Base-by-base conservation (phyloP, 192 early-diverging fungal species). In the Linnemannia elongata region DNA sequence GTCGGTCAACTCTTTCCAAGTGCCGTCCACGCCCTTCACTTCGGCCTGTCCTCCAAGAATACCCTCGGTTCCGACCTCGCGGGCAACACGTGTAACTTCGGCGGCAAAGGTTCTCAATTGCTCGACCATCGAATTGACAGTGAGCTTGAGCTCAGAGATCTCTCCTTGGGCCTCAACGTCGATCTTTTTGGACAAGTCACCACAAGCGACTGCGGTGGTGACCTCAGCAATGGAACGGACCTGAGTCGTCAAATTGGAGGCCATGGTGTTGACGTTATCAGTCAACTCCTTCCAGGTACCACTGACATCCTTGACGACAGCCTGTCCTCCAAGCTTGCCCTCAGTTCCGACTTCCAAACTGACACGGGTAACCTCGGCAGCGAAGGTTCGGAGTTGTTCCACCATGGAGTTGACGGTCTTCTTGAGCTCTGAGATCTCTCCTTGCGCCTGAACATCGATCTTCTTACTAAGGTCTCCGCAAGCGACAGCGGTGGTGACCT, bases 191-290 rank as follows among this genome's bases (percentile, higher is more conserved):
- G 80, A 88, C 38, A 95, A 69, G 75, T 95, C 94, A 38, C 94
- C 94, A n/a, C 80, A 81, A 0, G 94, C 94, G 2, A 95, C 93
- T 7, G 94, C 94, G 49, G 89, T 94, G 12, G 92, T 94, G 9
- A 95, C 94, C 27, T 89, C 85, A 24, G 91, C 91, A 77, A 95
- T 95, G 5, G 88, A 89, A 52, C 94, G 92, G 17, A 95, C 93
- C 80, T 95, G 94, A 10, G 85, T 90, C 0, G 94, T 95, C 4
- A 95, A 85, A 68, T 95, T 91, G 33, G 88, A 81, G 0, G 94
- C 94, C 95, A 95, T 95, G 13, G 85, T 92, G 87, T 95, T 95
- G 70, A 95, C 95, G 79, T 93, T 94, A 71, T 94, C 93, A 0
- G 95, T 95, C 0, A 95, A 80, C 33, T 94, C 91, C 52, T 92